These are phyloP conservation scores for Apiospora malaysiana DNA, from an alignment of 2,329 filamentous ascomycete genomes.

Conservation along the genomic window DNA sequence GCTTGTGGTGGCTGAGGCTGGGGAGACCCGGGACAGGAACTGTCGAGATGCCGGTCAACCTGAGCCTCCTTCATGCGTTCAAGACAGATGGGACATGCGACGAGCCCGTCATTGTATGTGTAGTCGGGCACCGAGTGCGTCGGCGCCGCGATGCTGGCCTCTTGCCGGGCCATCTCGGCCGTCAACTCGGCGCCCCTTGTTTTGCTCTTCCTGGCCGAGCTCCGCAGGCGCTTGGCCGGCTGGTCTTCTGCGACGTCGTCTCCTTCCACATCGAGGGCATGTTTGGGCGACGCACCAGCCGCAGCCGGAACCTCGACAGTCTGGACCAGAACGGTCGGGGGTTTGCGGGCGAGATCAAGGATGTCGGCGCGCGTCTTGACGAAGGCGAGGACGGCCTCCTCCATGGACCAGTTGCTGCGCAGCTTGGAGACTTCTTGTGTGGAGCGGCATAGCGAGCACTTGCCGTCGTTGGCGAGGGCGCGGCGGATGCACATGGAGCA, in stretches of 20 bases:
- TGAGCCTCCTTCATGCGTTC: constrained; percentile 78
- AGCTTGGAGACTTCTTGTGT: constrained; percentile 84
- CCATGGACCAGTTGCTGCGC: constrained; percentile 81
- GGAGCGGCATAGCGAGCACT: constrained; percentile 83
- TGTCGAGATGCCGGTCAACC: constrained; percentile 84
- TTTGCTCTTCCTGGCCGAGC: constrained; percentile 56
- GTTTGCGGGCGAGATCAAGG: constrained; percentile 64
- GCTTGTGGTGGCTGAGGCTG: constrained; percentile 37
- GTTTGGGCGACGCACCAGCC: constrained; percentile 43
- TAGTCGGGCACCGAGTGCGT: constrained; percentile 39
- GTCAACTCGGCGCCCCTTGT: constrained; percentile 45
- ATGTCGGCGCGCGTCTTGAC: constrained; percentile 65
- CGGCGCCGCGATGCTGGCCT: not conserved
- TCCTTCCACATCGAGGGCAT: constrained; percentile 29
- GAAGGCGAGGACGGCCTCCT: constrained; percentile 85
- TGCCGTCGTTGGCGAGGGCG: constrained; percentile 80
- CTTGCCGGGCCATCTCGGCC: constrained; percentile 41
- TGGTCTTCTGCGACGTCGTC: constrained; percentile 39
- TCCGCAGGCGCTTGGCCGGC: constrained; percentile 55
- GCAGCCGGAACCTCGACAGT: constrained; percentile 15
- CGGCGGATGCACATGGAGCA: constrained; percentile 95
- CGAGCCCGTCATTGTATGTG: constrained; percentile 71
- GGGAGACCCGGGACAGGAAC: constrained; percentile 51
- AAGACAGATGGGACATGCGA: constrained; percentile 83
- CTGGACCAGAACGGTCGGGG: constrained; percentile 35